These are phyloP conservation scores for Dipsacomyces acuminosporus DNA, from an alignment of 371 early-diverging fungal genomes.

Conservation along the genomic window DNA sequence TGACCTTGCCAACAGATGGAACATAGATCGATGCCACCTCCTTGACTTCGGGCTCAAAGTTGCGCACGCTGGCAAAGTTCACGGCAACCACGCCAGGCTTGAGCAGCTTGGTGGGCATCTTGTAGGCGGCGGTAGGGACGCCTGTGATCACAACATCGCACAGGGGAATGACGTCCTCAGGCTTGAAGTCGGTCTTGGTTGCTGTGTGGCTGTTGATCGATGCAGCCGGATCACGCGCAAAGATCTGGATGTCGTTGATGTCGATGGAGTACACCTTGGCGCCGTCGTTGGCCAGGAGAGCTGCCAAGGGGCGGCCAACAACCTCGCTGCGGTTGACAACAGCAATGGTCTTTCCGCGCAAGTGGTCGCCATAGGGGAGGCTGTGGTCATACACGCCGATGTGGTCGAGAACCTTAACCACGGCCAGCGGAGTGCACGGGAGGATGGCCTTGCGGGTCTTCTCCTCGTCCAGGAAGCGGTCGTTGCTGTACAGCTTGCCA, in stretches of 20 bases:
- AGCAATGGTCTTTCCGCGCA: conserved; percentile 91
- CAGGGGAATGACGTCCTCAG: conserved; percentile 73
- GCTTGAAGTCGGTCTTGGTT: conserved; percentile 60
- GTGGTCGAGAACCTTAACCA: conserved; percentile 92
- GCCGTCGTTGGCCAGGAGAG: conserved; percentile 94
- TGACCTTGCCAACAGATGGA: conserved; percentile 95
- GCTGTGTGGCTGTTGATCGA: conserved; percentile 74
- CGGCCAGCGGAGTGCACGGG: conserved; percentile 93
- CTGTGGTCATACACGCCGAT: conserved; percentile 88
- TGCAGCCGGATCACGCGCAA: conserved; percentile 78
- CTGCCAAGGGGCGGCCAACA: conserved; percentile 96
- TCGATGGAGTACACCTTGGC: conserved; percentile 95
- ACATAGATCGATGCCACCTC: conserved; percentile 88
- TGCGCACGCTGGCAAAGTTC: conserved; percentile 89
- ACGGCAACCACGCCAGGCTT: conserved; percentile 94
- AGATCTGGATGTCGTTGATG: conserved; percentile 81
- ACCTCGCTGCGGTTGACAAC: conserved; percentile 94
- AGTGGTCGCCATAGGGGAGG: conserved; percentile 87
- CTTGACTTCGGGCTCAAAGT: conserved; percentile 83
- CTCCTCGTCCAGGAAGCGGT: conserved; percentile 79
- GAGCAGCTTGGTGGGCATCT: conserved; percentile 72
- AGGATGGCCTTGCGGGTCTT: conserved; percentile 87
- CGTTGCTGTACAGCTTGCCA: conserved; percentile 93
- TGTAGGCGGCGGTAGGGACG: conserved; percentile 84
- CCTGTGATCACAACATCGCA: conserved; percentile 97